A percentile compares a stretch with the other conserved stretches of the same genome.
Evolutionary conservation across 1,284 basidiomycete genomes (phyloP).

Genomic region (Cryptococcus sp.): DNA sequence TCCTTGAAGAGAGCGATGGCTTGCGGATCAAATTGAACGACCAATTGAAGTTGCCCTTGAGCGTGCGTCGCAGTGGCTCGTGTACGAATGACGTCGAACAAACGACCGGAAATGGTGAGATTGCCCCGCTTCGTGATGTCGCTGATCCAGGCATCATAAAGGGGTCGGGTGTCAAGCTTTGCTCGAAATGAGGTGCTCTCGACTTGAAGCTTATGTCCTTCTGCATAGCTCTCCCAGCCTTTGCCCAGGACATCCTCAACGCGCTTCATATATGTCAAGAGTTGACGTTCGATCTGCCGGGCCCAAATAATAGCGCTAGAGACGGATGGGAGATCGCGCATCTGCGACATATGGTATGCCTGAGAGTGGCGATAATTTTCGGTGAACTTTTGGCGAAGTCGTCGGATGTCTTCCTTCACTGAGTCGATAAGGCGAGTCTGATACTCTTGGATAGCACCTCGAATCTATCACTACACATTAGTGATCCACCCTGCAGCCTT

Average conservation of each 20-base stretch:
- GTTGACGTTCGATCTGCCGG: conserved; percentile 93
- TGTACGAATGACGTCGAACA: conserved; percentile 90
- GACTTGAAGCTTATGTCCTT: conserved; percentile 92
- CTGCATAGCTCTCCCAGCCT: conserved; percentile 98
- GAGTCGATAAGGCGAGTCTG: conserved; percentile 97
- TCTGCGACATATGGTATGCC: conserved; percentile 96
- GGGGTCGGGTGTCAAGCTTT: conserved; percentile 90
- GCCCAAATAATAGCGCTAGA: conserved; percentile 99
- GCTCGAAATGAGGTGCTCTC: conserved; percentile 90
- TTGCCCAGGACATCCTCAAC: conserved; percentile 98
- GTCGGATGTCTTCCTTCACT: conserved; percentile 96
- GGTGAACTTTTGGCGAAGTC: conserved; percentile 94
- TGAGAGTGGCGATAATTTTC: conserved; percentile 92
- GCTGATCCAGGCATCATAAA: conserved; percentile 94
- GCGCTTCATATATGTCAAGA: conserved; percentile 97
- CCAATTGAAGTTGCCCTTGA: conserved; percentile 75
- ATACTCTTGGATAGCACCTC: conserved; percentile 97
- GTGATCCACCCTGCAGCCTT: not conserved
- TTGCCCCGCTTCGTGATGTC: conserved; percentile 81
- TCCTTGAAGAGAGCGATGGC: conserved; percentile 99
- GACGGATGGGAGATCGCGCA: conserved; percentile 95
- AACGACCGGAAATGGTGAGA: conserved; percentile 86
- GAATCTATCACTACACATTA: conserved; percentile 62
- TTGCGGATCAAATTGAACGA: conserved; percentile 96
- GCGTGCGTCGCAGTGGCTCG: conserved; percentile 59